Evolutionary conservation across 768 basidiomycete species (phyloP), one percentile per base, ranked within the genome.

Genomic region (Coprinellus micaceus): DNA sequence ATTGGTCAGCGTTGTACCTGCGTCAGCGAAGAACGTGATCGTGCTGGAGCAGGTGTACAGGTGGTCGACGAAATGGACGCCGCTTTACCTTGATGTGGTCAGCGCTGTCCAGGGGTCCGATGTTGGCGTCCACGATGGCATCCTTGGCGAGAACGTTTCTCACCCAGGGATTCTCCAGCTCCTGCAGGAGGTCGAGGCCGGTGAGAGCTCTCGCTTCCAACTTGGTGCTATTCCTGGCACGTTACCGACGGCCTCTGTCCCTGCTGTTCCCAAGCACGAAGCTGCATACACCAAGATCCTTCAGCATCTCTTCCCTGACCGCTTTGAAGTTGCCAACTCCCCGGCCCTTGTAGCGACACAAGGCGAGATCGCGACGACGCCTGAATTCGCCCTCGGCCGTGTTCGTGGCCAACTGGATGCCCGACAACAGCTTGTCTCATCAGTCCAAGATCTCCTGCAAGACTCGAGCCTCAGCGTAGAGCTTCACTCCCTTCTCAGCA

Each of bases 321-420:
- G 91, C 2, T 75, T 98, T 0, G 87, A 94, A 59, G 80, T 99
- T 57, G 78, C 86, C 64, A 98, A 99, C 71, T 85, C 88, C 2
- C 94, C 93, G 0, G 74, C 81, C 41, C 78, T 89, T 17, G 84
- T 93, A 50, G 66, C 81, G 10, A 70, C 84, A 13, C 82, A 89
- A 56, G 94, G 93, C 11, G 74, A 80, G 44, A 69, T 85, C 44
- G 91, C 93, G 17, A 96, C 94, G 10, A 88, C 82, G n/a, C 97
- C 96, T 1, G 93, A 98, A 67, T 98, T 88, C 66, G 96, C 97
- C 0, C 81, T 98, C 33, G 96, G 97, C 12, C 88, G 94, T 44
- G 85, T 94, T 46, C 85, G 91, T 37, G 91, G 89, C 2, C 84
- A 93, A 62, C 67, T 91, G 47, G 89, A 91, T 57, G 80, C 85